A percentile compares a stretch with the other conserved stretches of the same genome.
These are phyloP conservation scores for Ceratobasidium sp. DNA, from an alignment of 1,284 basidiomycete species.

Conservation along the genomic window DNA sequence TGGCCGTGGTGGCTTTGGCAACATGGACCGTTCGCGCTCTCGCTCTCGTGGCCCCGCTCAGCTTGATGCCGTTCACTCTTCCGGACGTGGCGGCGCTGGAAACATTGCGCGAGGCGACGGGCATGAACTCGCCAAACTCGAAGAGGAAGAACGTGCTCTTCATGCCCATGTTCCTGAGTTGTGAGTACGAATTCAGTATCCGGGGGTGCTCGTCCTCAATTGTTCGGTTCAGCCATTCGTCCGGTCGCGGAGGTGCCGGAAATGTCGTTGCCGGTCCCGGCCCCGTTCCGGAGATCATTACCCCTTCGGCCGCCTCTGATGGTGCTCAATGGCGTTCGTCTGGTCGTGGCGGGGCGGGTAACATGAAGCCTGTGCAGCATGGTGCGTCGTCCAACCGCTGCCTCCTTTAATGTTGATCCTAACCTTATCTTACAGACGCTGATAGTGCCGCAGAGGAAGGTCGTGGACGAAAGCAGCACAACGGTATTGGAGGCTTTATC, in stretches of 20 bases:
- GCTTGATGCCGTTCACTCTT: slow-evolving; percentile 45
- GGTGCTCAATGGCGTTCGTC: slow-evolving; percentile 38
- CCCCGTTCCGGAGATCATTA: slow-evolving; percentile 46
- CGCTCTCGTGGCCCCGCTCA: slow-evolving; percentile 47
- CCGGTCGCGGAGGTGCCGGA: slow-evolving; percentile 76
- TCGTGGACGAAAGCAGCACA: slow-evolving; percentile 38
- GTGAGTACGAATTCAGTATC: slow-evolving; percentile 10
- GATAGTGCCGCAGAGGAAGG: slow-evolving; percentile 31
- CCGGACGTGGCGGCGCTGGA: slow-evolving; percentile 53
- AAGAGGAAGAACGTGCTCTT: slow-evolving; percentile 65
- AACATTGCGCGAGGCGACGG: slow-evolving; percentile 55
- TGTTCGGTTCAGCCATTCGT: slow-evolving; percentile 66
- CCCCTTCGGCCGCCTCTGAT: slow-evolving; percentile 12
- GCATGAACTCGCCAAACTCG: slow-evolving; percentile 52
- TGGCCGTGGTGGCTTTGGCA: slow-evolving; percentile 78
- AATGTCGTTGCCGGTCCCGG: slow-evolving; percentile 58
- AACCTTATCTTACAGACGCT: slow-evolving; percentile 3
- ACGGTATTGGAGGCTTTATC: slow-evolving; percentile 33
- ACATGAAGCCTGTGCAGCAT: slow-evolving; percentile 31
- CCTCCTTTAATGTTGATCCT: neutral
- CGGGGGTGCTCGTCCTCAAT: slow-evolving; percentile 29
- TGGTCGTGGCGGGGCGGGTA: slow-evolving; percentile 40
- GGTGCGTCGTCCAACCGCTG: slow-evolving; percentile 1
- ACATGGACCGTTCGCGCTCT: slow-evolving; percentile 60
- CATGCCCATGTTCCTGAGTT: slow-evolving; percentile 52